Conservation (phyloP, 306 rosid genomes). For the Lathyrus oleraceus region DNA sequence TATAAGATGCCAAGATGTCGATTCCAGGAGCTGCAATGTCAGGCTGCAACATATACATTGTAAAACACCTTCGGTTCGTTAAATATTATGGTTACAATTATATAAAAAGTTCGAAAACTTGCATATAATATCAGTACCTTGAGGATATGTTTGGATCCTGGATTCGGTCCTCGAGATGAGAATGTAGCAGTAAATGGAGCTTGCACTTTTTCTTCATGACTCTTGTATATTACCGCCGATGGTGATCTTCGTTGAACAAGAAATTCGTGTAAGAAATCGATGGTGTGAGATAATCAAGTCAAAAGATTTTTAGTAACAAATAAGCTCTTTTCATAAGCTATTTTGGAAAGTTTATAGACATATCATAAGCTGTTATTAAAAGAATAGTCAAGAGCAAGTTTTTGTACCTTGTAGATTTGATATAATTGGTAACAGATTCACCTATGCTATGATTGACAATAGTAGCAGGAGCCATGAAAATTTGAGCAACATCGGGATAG, state of each 20-base stretch:
- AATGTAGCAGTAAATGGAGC: slow-evolving; percentile 74
- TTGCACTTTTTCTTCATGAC: slow-evolving; percentile 30
- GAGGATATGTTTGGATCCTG: slow-evolving; percentile 57
- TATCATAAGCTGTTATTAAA: not conserved
- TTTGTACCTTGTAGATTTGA: slow-evolving; percentile 61
- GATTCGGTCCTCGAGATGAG: slow-evolving; percentile 82
- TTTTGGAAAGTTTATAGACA: not conserved
- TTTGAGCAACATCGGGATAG: slow-evolving; percentile 59
- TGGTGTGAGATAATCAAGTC: no score
- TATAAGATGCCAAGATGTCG: slow-evolving; percentile 78
- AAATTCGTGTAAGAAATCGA: no score
- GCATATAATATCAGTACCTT: slow-evolving; percentile 51
- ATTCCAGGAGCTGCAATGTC: slow-evolving; percentile 92
- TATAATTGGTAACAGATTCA: slow-evolving; percentile 44
- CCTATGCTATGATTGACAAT: slow-evolving; percentile 54
- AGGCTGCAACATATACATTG: slow-evolving; percentile 57
- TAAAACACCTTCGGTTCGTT: not conserved
- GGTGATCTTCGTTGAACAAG: slow-evolving; percentile 55
- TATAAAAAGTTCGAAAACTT: slow-evolving; percentile 10
- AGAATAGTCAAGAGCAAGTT: slow-evolving; percentile 4
- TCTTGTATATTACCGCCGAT: slow-evolving; percentile 66
- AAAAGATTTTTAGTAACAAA: no score
- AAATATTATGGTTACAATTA: not conserved
- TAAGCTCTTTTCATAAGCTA: not conserved
- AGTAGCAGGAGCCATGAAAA: slow-evolving; percentile 86